Evolutionary conservation across 495 filamentous ascomycete genomes (phyloP).

Genomic region (Xylaria scruposa): DNA sequence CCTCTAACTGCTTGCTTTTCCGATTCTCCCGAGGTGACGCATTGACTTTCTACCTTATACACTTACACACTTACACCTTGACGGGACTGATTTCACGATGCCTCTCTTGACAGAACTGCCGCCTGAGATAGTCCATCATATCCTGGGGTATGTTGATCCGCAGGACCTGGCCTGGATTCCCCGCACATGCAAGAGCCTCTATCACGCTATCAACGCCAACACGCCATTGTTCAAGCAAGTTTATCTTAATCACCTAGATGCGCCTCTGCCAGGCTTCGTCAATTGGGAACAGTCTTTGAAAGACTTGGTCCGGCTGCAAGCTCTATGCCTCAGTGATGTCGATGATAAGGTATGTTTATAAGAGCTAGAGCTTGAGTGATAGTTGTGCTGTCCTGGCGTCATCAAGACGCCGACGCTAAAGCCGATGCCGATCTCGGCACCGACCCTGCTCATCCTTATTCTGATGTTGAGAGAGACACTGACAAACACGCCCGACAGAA

Average conservation of each 20-base stretch:
- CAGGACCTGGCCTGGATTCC: slow-evolving; percentile 56
- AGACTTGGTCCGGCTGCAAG: slow-evolving; percentile 53
- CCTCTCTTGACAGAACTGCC: slow-evolving; percentile 50
- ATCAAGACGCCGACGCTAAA: neutral
- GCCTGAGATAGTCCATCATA: slow-evolving; percentile 63
- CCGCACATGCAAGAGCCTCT: slow-evolving; percentile 54
- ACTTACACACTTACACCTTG: neutral
- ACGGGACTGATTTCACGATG: neutral
- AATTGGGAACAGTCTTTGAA: slow-evolving; percentile 60
- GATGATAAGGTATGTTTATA: slow-evolving; percentile 39
- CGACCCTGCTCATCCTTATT: neutral
- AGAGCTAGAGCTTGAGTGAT: neutral
- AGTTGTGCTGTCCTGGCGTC: neutral
- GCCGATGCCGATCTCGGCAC: neutral
- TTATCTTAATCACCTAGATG: slow-evolving; percentile 57
- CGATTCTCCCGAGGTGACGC: neutral
- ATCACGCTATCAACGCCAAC: slow-evolving; percentile 58
- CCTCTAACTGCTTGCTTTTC: neutral
- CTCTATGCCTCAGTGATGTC: slow-evolving; percentile 42
- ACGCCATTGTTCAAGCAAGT: slow-evolving; percentile 57
- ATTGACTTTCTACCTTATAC: neutral
- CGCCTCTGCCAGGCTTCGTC: slow-evolving; percentile 35
- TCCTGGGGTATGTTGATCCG: slow-evolving; percentile 61
- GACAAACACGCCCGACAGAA: slow-evolving; percentile 29
- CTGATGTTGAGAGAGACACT: slow-evolving; percentile 31